phyloP scores from a whole-genome alignment of 768 basidiomycete species.

The Trametes meyenii region DNA sequence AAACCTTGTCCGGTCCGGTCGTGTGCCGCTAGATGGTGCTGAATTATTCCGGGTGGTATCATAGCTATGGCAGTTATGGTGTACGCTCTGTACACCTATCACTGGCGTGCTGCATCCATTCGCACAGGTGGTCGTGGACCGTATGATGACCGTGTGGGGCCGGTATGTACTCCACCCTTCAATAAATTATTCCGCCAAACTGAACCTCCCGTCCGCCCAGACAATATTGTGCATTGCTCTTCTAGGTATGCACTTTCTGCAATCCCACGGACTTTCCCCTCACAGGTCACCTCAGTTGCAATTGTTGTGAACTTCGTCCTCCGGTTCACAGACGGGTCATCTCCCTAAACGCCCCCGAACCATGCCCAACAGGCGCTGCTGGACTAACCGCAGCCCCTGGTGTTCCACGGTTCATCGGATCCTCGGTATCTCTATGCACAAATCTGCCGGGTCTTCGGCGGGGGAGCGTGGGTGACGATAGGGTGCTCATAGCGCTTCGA shows the following conservation, averaged over 20 bases:
- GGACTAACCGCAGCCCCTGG: no score
- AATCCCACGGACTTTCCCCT: slow-evolving; percentile 20
- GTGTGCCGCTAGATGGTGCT: slow-evolving; percentile 9
- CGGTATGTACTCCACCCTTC: slow-evolving; percentile 59
- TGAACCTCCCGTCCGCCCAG: slow-evolving; percentile 41
- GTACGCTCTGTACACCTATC: slow-evolving; percentile 93
- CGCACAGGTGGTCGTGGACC: slow-evolving; percentile 89
- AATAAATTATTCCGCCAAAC: slow-evolving; percentile 10
- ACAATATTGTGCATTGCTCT: slow-evolving; percentile 83
- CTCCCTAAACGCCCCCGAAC: slow-evolving; percentile 10
- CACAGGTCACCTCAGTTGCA: slow-evolving; percentile 56
- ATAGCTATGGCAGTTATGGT: slow-evolving; percentile 96
- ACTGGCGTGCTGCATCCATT: slow-evolving; percentile 95
- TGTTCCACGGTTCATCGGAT: neutral
- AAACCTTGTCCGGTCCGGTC: neutral
- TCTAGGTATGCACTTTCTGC: slow-evolving; percentile 53
- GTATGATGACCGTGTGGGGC: slow-evolving; percentile 95
- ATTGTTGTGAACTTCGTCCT: slow-evolving; percentile 85
- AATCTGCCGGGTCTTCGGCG: neutral
- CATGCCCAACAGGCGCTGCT: neutral
- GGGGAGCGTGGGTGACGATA: neutral
- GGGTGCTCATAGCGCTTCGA: neutral
- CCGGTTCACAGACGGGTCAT: slow-evolving; percentile 56
- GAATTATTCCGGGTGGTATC: slow-evolving; percentile 12
- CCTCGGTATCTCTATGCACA: neutral